Evolutionary conservation across 176 grass and related monocot species (phyloP), one percentile per base, ranked within the genome.

Genomic region (Tillandsia fasciculata): DNA sequence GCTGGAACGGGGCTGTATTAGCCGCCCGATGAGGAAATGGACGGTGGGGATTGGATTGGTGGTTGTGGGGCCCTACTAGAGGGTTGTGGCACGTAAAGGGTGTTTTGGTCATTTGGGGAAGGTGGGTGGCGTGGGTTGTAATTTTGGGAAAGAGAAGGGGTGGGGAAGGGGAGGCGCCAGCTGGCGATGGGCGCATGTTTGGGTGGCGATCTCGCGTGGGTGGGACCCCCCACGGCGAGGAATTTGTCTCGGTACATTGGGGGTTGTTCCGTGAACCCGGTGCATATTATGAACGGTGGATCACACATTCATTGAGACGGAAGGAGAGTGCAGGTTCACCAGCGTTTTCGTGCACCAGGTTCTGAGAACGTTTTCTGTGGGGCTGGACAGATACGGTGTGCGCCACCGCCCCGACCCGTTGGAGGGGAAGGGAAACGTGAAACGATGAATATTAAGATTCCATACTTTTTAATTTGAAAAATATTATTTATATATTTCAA

Each of bases 81-180:
- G 13, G 56, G 56, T 20, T 61, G 8, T 14, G 56, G 15, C n/a
- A 61, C 56, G 56, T 61, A 61, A 61, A 61, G 56, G 56, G 13
- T 20, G 22, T 23, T 18, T 20, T 6, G n/a, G 56, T 23, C 56
- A n/a, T 61, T 61, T 61, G 12, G 56, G 7, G 13, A 1, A 2
- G 56, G 0, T 9, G 10, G 22, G 71, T 80, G 68, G 73, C 77
- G 72, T 1, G 29, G 12, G 5, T 49, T 72, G 72, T 52, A 69
- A 77, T 77, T 74, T 20, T n/a, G 0, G 0, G 2, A 0, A 2
- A 50, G 67, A 47, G 0, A 1, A 22, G 58, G 72, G 58, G 72
- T 18, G 26, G 28, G 28, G 42, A 29, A 49, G 50, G 28, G 57
- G 70, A 51, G 51, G 12, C 27, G 68, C 50, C 67, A 56, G 82